Conservation (phyloP, 768 basidiomycete genomes). For the Fomitopsis pulvina region DNA sequence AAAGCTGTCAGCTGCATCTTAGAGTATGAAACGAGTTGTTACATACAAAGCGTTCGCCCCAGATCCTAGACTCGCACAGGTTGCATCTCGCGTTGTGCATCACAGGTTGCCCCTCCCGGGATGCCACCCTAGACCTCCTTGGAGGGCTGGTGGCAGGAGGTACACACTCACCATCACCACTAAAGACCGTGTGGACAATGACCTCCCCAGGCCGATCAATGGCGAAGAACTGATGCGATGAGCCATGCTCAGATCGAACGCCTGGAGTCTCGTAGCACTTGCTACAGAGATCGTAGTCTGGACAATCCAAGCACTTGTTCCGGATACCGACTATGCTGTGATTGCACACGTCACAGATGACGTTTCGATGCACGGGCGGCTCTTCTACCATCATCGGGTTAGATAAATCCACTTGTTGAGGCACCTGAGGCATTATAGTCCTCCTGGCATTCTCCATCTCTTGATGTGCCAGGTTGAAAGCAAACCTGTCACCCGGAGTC, state of each 20-base stretch:
- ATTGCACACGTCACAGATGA: conserved; percentile 65
- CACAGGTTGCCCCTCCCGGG: conserved; percentile 18
- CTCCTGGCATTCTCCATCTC: too few relatives aligned
- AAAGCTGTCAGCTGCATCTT: background rate
- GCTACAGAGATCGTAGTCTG: conserved; percentile 26
- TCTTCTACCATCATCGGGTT: background rate
- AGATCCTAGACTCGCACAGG: conserved; percentile 65
- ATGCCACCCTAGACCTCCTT: background rate
- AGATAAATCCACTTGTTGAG: too few relatives aligned
- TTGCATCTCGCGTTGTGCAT: conserved; percentile 68
- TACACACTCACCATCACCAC: conserved; percentile 30
- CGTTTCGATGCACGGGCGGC: conserved; percentile 35
- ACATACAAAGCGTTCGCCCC: conserved; percentile 68
- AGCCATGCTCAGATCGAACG: conserved; percentile 23
- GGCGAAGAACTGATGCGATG: conserved; percentile 66
- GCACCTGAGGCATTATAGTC: too few relatives aligned
- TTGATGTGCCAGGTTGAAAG: conserved; percentile 8
- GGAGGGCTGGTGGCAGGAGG: background rate
- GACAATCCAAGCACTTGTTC: conserved; percentile 78
- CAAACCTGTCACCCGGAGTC: conserved; percentile 3
- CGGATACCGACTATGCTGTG: conserved; percentile 54
- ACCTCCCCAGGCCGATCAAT: conserved; percentile 60
- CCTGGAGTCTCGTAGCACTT: conserved; percentile 9
- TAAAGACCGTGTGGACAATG: conserved; percentile 54
- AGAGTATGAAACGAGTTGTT: background rate